A percentile compares a stretch with the other conserved stretches of the same genome.
Evolutionary conservation across 2,329 filamentous ascomycete species (phyloP).

Genomic region (Fusarium xyrophilum): DNA sequence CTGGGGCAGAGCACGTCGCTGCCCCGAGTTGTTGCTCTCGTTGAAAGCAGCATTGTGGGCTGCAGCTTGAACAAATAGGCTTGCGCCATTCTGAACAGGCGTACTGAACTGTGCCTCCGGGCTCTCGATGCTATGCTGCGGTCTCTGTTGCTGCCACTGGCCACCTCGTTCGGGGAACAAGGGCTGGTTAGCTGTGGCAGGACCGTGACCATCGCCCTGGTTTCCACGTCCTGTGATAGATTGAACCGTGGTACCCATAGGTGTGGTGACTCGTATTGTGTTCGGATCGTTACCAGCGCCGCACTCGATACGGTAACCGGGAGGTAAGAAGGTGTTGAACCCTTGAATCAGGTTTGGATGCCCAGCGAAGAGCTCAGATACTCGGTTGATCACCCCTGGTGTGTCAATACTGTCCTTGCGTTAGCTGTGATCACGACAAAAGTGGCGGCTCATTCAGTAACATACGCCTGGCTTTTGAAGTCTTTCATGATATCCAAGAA

Average conservation of each 20-base stretch:
- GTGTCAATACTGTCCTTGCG: constrained; percentile 77
- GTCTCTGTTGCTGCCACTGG: constrained; percentile 65
- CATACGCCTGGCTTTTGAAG: constrained; percentile 95
- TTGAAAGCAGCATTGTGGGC: constrained; percentile 47
- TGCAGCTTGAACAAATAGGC: constrained; percentile 55
- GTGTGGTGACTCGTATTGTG: constrained; percentile 94
- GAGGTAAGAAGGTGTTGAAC: constrained; percentile 97
- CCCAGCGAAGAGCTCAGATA: constrained; percentile 93
- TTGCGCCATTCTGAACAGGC: constrained; percentile 59
- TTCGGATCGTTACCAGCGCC: constrained; percentile 93
- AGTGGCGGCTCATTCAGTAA: constrained; percentile 32
- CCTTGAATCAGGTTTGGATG: constrained; percentile 96
- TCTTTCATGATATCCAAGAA: constrained; percentile 99
- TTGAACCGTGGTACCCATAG: constrained; percentile 94
- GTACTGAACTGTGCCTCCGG: constrained; percentile 68
- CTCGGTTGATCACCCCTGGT: constrained; percentile 93
- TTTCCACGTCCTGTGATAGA: constrained; percentile 71
- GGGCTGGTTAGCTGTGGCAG: constrained; percentile 49
- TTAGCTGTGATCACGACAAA: constrained; percentile 37
- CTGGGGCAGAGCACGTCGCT: constrained; percentile 43
- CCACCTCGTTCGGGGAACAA: constrained; percentile 57
- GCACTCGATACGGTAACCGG: constrained; percentile 95
- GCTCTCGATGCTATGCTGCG: constrained; percentile 67
- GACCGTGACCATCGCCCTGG: constrained; percentile 54
- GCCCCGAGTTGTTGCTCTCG: constrained; percentile 43